Percentiles rank a stretch among this genome's conserved stretches.
These are phyloP conservation scores for Pyrenochaeta sp. DNA, from an alignment of 2,329 filamentous ascomycete species.

Conservation along the genomic window DNA sequence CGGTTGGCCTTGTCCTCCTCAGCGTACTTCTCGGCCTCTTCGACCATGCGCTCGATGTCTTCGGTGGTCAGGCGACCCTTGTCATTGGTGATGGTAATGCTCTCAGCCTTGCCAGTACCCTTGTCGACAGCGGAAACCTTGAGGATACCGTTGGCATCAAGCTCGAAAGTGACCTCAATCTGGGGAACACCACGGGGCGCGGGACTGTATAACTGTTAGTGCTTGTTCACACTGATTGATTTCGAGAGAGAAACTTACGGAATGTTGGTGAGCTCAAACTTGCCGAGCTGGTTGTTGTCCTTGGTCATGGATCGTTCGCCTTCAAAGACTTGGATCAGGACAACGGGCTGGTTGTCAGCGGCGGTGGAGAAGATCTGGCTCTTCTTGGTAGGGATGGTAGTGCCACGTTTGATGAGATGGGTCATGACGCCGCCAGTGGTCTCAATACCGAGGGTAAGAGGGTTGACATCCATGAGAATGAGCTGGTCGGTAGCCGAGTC, in stretches of 20 bases:
- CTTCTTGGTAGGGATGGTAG: slow-evolving; percentile 93
- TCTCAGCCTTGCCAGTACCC: slow-evolving; percentile 96
- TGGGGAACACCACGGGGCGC: slow-evolving; percentile 96
- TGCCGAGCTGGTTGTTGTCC: slow-evolving; percentile 96
- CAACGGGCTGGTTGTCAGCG: slow-evolving; percentile 94
- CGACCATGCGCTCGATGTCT: slow-evolving; percentile 99
- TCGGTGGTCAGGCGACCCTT: slow-evolving; percentile 96
- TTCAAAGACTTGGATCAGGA: slow-evolving; percentile 95
- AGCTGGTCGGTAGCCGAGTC: slow-evolving; percentile 82
- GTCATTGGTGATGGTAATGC: slow-evolving; percentile 99
- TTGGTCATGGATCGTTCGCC: slow-evolving; percentile 94
- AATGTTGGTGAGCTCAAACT: slow-evolving; percentile 97
- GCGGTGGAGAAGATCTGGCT: slow-evolving; percentile 97
- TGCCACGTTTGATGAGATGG: slow-evolving; percentile 94
- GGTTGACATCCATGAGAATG: slow-evolving; percentile 97
- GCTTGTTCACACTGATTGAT: background rate
- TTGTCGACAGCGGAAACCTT: slow-evolving; percentile 97
- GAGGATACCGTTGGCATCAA: slow-evolving; percentile 98
- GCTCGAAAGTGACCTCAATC: slow-evolving; percentile 97
- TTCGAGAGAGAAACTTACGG: slow-evolving; percentile 58
- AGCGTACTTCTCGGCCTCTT: slow-evolving; percentile 97
- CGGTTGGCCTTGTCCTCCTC: slow-evolving; percentile 99
- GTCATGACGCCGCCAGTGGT: slow-evolving; percentile 98
- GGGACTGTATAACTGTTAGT: slow-evolving; percentile 56
- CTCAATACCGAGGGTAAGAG: slow-evolving; percentile 94